Percentiles rank a stretch among this genome's conserved stretches.
phyloP scores from a whole-genome alignment of 148 eudicot species.

The Rhododendron henanense region DNA sequence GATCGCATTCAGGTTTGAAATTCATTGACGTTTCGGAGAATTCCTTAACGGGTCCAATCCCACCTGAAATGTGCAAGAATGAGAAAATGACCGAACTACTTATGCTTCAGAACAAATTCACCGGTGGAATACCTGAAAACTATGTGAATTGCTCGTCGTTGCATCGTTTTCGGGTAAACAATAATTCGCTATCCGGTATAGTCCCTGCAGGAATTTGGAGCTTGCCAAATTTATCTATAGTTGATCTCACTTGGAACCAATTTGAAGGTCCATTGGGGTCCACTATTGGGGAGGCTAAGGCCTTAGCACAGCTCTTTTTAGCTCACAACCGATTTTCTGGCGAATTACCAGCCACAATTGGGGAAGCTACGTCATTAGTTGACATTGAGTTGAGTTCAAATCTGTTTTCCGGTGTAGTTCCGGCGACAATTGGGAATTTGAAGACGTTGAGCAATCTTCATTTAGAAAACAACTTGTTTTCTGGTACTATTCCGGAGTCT shows the following conservation, averaged over 20 bases:
- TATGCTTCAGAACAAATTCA: conserved; percentile 30
- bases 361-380: conserved; percentile 28
- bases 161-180: conserved; percentile 21
- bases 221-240: conserved; percentile 20
- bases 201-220: conserved; percentile 37
- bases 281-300: conserved; percentile 25
- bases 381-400: conserved; percentile 22
- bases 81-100: conserved; percentile 23
- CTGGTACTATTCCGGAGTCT: conserved; percentile 31
- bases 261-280: conserved; percentile 25
- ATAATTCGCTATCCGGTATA: conserved; percentile 35
- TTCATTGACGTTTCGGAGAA: conserved; percentile 34
- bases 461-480: conserved; percentile 24
- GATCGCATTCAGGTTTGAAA: conserved; percentile 22
- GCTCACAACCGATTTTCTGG: conserved; percentile 31
- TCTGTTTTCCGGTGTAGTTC: conserved; percentile 28
- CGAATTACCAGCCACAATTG: conserved; percentile 20
- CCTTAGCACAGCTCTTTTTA: conserved; percentile 32
- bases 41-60: conserved; percentile 25
- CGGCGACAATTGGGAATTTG: conserved; percentile 23
- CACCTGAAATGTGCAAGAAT: conserved; percentile 39
- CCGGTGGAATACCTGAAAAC: conserved; percentile 30
- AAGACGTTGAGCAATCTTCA: conserved; percentile 21
- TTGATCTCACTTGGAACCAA: conserved; percentile 33
- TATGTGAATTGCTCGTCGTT: conserved; percentile 33